These are phyloP conservation scores for Podospora fimiseda DNA, from an alignment of 495 filamentous ascomycete genomes.

Conservation along the genomic window DNA sequence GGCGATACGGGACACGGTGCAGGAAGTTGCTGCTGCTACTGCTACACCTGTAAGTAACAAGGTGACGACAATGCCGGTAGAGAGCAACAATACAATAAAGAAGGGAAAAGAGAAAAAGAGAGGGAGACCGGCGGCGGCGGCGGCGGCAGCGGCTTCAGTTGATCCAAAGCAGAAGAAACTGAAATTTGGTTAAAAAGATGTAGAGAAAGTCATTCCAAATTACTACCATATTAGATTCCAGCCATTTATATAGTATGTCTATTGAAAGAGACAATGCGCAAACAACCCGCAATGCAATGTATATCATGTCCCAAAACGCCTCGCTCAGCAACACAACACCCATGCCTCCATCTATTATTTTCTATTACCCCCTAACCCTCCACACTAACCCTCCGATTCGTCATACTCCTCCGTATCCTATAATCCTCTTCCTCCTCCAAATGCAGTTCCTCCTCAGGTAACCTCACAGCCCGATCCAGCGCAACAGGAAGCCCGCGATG, in stretches of 20 bases:
- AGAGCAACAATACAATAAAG: too few species aligned
- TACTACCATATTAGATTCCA: neutral
- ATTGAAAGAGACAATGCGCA: too few species aligned
- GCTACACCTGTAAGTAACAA: slow-evolving; percentile 2
- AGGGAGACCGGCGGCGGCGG: slow-evolving; percentile 16
- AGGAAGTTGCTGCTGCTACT: slow-evolving; percentile 35
- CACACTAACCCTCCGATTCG: slow-evolving; percentile 22
- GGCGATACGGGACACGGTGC: slow-evolving; percentile 76
- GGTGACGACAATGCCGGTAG: too few species aligned
- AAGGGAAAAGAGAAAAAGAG: slow-evolving; percentile 32
- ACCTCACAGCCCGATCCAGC: slow-evolving; percentile 68
- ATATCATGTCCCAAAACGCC: neutral
- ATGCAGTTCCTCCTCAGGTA: slow-evolving; percentile 56
- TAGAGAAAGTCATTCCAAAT: neutral
- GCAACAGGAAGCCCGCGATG: slow-evolving; percentile 78
- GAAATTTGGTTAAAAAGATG: slow-evolving; percentile 29
- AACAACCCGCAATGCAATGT: too few species aligned
- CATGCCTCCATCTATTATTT: neutral
- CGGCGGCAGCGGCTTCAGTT: too few species aligned
- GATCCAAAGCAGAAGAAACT: slow-evolving; percentile 44
- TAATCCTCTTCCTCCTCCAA: slow-evolving; percentile 39
- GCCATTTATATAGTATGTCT: too few species aligned
- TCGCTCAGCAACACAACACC: neutral
- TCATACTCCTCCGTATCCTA: slow-evolving; percentile 33
- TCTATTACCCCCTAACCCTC: slow-evolving; percentile 3